A percentile compares a stretch with the other conserved stretches of the same genome.
phyloP scores from a whole-genome alignment of 1,139 yeast genomes.

The Sugiyamaella grinbergsii region DNA sequence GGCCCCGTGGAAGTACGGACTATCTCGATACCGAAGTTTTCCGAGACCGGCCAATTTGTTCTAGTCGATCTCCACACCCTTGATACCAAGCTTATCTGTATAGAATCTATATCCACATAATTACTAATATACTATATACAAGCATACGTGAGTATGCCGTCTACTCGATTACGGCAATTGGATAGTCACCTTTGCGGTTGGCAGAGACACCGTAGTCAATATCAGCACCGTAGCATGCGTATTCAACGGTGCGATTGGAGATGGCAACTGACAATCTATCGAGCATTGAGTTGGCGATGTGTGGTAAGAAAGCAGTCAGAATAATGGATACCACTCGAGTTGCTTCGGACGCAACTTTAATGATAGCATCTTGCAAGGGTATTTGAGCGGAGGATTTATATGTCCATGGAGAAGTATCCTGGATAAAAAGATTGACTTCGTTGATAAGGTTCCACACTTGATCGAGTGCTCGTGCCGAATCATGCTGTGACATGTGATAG shows the following conservation, averaged over 20 bases:
- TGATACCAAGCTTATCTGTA: constrained; percentile 50
- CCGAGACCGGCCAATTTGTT: constrained; percentile 65
- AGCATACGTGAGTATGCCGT: background rate
- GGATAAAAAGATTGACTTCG: constrained; percentile 63
- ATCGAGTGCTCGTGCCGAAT: constrained; percentile 58
- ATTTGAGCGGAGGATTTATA: constrained; percentile 21
- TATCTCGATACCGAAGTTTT: constrained; percentile 72
- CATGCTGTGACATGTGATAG: constrained; percentile 50
- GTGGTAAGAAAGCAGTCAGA: constrained; percentile 73
- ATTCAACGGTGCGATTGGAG: constrained; percentile 47
- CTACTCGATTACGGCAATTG: constrained; percentile 27
- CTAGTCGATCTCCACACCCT: constrained; percentile 62
- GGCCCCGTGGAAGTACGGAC: constrained; percentile 48
- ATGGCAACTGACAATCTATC: constrained; percentile 60
- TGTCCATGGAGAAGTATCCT: constrained; percentile 59
- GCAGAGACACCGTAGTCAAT: constrained; percentile 50
- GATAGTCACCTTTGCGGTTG: constrained; percentile 47
- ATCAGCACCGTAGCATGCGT: constrained; percentile 54
- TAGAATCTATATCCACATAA: constrained; percentile 6
- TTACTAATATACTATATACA: background rate
- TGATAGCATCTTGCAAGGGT: constrained; percentile 46
- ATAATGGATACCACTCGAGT: constrained; percentile 68
- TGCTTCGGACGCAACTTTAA: constrained; percentile 69
- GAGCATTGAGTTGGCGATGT: constrained; percentile 57
- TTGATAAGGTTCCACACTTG: constrained; percentile 65